phyloP scores from a whole-genome alignment of 139 green algal species.

The Chlamydomonas asymmetrica region DNA sequence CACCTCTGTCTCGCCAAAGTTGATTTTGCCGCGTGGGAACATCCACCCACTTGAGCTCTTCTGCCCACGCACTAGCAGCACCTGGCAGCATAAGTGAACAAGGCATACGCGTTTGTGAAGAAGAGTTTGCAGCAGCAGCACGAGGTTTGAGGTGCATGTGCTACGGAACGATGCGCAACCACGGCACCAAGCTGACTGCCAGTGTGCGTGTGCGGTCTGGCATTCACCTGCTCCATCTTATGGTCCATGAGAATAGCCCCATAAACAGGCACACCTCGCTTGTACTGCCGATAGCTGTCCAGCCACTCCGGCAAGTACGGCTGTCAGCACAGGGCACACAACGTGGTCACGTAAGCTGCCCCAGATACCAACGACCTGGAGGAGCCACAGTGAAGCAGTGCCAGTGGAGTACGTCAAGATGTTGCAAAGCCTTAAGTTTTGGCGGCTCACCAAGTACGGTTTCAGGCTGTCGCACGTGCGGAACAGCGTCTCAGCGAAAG shows the following conservation, averaged over 20 bases:
- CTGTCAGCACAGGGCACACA: neutral
- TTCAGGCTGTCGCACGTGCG: slow-evolving; percentile 14
- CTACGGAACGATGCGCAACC: too few species aligned
- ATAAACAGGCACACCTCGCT: slow-evolving; percentile 78
- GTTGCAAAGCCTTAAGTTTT: too few species aligned
- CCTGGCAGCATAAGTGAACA: too few species aligned
- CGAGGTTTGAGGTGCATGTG: too few species aligned
- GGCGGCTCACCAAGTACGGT: slow-evolving; percentile 1
- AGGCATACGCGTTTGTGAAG: too few species aligned
- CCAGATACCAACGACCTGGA: too few species aligned
- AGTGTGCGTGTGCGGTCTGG: too few species aligned
- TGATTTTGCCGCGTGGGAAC: slow-evolving; percentile 93
- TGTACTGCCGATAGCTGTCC: slow-evolving; percentile 85
- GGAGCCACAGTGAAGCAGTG: too few species aligned
- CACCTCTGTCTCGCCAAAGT: slow-evolving; percentile 78
- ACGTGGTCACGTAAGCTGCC: too few species aligned
- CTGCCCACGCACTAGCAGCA: slow-evolving; percentile 81
- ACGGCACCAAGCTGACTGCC: too few species aligned
- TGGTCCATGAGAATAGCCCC: slow-evolving; percentile 89
- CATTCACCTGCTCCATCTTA: slow-evolving; percentile 64
- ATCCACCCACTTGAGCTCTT: slow-evolving; percentile 80
- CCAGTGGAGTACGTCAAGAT: too few species aligned
- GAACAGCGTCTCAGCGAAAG: slow-evolving; percentile 29
- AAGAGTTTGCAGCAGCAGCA: too few species aligned
- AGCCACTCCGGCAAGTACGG: slow-evolving; percentile 26